phyloP scores from a whole-genome alignment of 192 early-diverging fungal genomes.

The Kappamyces sp. region DNA sequence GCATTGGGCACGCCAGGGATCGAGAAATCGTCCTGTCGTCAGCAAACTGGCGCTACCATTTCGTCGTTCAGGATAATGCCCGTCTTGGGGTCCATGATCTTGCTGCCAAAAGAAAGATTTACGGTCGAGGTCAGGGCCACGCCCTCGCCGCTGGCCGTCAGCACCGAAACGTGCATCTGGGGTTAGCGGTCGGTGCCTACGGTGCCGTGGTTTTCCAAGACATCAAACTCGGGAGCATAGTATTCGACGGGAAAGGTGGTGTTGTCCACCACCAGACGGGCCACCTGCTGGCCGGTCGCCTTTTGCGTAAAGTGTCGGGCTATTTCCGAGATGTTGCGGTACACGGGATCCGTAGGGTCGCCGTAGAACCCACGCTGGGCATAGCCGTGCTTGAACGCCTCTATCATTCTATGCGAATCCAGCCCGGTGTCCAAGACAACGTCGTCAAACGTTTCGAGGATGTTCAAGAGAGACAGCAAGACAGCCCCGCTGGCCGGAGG shows the following conservation, averaged over 20 bases:
- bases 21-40: slow-evolving; percentile 73
- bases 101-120: slow-evolving; percentile 86
- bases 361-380: slow-evolving; percentile 76
- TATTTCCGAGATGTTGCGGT: slow-evolving; percentile 48
- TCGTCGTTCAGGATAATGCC: slow-evolving; percentile 92
- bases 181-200: slow-evolving; percentile 10
- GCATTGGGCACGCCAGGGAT: slow-evolving; percentile 45
- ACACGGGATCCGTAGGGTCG: slow-evolving; percentile 61
- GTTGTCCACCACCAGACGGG: slow-evolving; percentile 68
- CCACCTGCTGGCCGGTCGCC: slow-evolving; percentile 55
- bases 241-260: slow-evolving; percentile 62
- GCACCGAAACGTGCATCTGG: slow-evolving; percentile 74
- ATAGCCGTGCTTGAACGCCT: slow-evolving; percentile 81
- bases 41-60: slow-evolving; percentile 50
- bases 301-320: slow-evolving; percentile 64
- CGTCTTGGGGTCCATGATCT: slow-evolving; percentile 75
- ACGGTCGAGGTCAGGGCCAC: slow-evolving; percentile 83
- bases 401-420: slow-evolving; percentile 72
- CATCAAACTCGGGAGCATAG: slow-evolving; percentile 76
- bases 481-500: slow-evolving; percentile 80
- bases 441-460: slow-evolving; percentile 70
- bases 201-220: slow-evolving; percentile 79
- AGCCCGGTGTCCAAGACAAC: slow-evolving; percentile 53
- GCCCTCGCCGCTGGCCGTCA: slow-evolving; percentile 67
- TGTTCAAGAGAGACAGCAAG: slow-evolving; percentile 76